A percentile compares a stretch with the other conserved stretches of the same genome.
Conservation (phyloP, 2,329 filamentous ascomycete species). For the Amauroascus niger region DNA sequence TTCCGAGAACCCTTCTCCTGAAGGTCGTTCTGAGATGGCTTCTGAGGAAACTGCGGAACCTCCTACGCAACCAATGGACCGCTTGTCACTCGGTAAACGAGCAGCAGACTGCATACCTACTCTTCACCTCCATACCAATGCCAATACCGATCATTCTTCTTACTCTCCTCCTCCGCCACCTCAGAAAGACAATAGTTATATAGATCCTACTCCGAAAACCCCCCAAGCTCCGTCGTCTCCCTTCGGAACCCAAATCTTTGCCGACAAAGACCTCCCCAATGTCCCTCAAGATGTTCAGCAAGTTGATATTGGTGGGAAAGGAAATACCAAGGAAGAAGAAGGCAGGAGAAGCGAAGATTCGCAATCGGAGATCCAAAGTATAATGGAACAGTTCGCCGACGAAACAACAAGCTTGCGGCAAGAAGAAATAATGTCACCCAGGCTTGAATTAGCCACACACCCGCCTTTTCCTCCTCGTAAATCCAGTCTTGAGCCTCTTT, state of each 20-base stretch:
- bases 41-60: background rate
- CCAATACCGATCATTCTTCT: no score
- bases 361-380: slow-evolving; percentile 82
- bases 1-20: background rate
- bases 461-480: slow-evolving; percentile 68
- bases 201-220: slow-evolving; percentile 41
- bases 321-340: slow-evolving; percentile 47
- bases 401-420: slow-evolving; percentile 58
- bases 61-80: slow-evolving; percentile 2
- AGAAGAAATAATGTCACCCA: slow-evolving; percentile 86
- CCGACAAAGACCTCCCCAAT: slow-evolving; percentile 33
- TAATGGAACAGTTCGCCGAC: slow-evolving; percentile 92
- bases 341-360: slow-evolving; percentile 59
- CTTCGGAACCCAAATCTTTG: slow-evolving; percentile 28
- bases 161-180: slow-evolving; percentile 40
- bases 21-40: background rate
- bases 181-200: slow-evolving; percentile 44
- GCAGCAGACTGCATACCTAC: background rate
- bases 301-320: slow-evolving; percentile 22
- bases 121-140: slow-evolving; percentile 8
- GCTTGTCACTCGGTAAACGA: slow-evolving; percentile 10
- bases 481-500: slow-evolving; percentile 71
- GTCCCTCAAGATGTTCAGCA: slow-evolving; percentile 25
- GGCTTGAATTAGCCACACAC: slow-evolving; percentile 72
- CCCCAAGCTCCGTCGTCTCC: slow-evolving; percentile 35